Evolutionary conservation across 768 basidiomycete genomes (phyloP).

Genomic region (Sistotremastrum niveocremeum): DNA sequence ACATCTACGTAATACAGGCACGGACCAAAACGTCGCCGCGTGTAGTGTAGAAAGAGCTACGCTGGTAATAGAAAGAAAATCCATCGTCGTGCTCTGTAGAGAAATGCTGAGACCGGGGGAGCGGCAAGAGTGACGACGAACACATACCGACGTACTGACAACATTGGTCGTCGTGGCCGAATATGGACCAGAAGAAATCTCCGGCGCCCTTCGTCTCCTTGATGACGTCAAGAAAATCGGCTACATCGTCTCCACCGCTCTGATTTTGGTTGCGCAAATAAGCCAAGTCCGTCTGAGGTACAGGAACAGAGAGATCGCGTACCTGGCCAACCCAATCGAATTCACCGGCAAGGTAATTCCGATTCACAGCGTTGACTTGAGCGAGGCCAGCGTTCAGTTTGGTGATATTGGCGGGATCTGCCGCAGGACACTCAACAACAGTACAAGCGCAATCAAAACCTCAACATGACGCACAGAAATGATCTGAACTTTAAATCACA

Average conservation of each 20-base stretch:
- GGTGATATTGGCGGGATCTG: constrained; percentile 10
- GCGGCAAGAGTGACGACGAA: too few relatives aligned
- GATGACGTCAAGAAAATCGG: constrained; percentile 8
- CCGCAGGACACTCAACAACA: too few relatives aligned
- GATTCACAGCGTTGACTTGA: constrained; percentile 4
- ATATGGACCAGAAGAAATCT: constrained; percentile 16
- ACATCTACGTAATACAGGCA: constrained; percentile 2
- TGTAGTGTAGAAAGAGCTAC: not conserved
- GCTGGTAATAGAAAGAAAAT: constrained; percentile 9
- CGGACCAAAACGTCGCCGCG: constrained; percentile 6
- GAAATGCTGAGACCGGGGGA: too few relatives aligned
- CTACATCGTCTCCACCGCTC: constrained; percentile 8
- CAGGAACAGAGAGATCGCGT: not conserved
- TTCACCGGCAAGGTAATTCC: constrained; percentile 16
- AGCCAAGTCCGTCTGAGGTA: not conserved
- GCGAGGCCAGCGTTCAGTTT: constrained; percentile 7
- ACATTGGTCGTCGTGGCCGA: constrained; percentile 12
- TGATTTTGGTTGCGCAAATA: constrained; percentile 1
- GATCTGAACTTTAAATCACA: constrained; percentile 4
- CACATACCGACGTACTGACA: constrained; percentile 9
- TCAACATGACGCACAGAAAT: constrained; percentile 4
- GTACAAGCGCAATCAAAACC: too few relatives aligned
- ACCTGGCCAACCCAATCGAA: constrained; percentile 11
- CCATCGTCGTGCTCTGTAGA: constrained; percentile 12
- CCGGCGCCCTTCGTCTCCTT: constrained; percentile 9